These are phyloP conservation scores for Cryptococcus sp. DNA, from an alignment of 1,284 basidiomycete genomes.

Conservation along the genomic window DNA sequence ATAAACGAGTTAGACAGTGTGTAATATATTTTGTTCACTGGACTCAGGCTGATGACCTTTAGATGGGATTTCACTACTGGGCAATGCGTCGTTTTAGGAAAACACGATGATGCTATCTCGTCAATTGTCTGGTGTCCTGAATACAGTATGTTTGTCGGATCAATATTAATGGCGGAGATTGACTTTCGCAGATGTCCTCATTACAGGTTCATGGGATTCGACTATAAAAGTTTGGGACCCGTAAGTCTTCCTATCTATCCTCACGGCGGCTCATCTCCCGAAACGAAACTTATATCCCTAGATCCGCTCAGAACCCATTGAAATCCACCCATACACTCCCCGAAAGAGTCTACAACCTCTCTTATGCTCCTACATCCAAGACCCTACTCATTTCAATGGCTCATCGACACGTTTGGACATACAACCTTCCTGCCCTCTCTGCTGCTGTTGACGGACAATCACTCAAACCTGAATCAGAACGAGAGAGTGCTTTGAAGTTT, in stretches of 20 bases:
- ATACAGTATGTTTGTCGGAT: conserved; percentile 31
- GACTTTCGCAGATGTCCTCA: conserved; percentile 56
- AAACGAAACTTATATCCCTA: conserved; percentile 2
- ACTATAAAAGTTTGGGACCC: conserved; percentile 84
- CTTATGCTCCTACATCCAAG: conserved; percentile 37
- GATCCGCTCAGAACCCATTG: conserved; percentile 53
- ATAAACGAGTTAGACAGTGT: conserved; percentile 53
- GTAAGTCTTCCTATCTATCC: conserved; percentile 48
- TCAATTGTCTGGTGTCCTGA: conserved; percentile 47
- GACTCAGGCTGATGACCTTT: conserved; percentile 32
- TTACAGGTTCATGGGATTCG: conserved; percentile 88
- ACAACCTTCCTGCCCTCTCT: conserved; percentile 69
- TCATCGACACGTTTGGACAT: conserved; percentile 79
- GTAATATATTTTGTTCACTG: conserved; percentile 8
- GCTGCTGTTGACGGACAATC: conserved; percentile 63
- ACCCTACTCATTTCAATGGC: conserved; percentile 86
- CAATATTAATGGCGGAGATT: neutral
- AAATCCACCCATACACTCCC: conserved; percentile 63
- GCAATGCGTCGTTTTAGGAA: conserved; percentile 47
- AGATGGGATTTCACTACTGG: conserved; percentile 50
- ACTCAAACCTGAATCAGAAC: conserved; percentile 60
- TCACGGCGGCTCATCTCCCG: neutral
- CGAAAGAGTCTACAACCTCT: conserved; percentile 75
- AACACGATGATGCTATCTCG: conserved; percentile 48
- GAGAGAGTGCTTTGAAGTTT: conserved; percentile 92